Conservation (phyloP, 2,329 filamentous ascomycete genomes). For the Pseudogymnoascus destructans region DNA sequence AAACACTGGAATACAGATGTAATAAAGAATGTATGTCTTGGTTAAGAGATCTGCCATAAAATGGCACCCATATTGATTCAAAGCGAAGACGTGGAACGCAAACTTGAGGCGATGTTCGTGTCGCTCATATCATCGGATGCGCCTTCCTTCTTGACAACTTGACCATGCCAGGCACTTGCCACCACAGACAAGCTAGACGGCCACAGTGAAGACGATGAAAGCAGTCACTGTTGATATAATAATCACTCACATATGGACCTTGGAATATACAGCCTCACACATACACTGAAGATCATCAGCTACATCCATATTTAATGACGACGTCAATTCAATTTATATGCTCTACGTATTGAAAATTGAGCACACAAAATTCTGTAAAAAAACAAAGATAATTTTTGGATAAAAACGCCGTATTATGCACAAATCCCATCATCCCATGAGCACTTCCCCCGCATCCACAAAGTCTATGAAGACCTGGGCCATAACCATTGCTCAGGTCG, state of each 20-base stretch:
- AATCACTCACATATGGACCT: background rate
- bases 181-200: background rate
- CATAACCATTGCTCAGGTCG: conserved; percentile 23
- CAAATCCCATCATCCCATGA: conserved; percentile 24
- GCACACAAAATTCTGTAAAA: conserved; percentile 11
- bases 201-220: background rate
- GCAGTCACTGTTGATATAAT: background rate
- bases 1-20: background rate
- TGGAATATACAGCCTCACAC: background rate
- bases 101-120: background rate
- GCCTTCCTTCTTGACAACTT: background rate
- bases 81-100: background rate
- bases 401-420: conserved; percentile 25
- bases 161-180: background rate
- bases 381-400: conserved; percentile 21
- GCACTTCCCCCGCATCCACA: conserved; percentile 12
- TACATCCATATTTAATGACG: background rate
- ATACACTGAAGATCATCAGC: background rate
- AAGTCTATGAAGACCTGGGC: conserved; percentile 5
- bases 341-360: conserved; percentile 4
- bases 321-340: background rate
- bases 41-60: conserved; percentile 1
- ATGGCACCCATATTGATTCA: background rate
- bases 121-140: background rate
- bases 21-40: conserved; percentile 3